phyloP scores from a whole-genome alignment of 495 filamentous ascomycete species.

The Aspergillus funiculosus region DNA sequence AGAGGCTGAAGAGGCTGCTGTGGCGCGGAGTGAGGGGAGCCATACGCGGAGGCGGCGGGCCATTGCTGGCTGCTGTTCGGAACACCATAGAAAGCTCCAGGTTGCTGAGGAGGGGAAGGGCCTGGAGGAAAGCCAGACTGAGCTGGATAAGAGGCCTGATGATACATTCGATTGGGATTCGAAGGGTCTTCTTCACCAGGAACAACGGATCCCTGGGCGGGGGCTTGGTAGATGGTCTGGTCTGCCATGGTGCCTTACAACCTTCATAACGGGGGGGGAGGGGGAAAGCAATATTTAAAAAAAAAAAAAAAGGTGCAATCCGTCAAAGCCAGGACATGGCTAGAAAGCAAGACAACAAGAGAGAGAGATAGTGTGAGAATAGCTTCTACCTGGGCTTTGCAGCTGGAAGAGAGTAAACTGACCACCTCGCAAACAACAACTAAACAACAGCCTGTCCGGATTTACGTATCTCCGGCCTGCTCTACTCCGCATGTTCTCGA shows the following conservation, averaged over 20 bases:
- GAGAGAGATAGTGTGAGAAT: not conserved
- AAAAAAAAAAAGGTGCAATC: constrained; percentile 6
- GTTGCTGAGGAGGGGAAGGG: constrained; percentile 58
- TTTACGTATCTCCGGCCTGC: constrained; percentile 30
- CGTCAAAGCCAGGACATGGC: constrained; percentile 17
- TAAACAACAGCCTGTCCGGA: constrained; percentile 27
- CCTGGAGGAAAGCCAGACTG: constrained; percentile 38
- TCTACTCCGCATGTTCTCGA: constrained; percentile 1
- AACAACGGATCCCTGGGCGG: constrained; percentile 47
- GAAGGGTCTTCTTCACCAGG: constrained; percentile 62
- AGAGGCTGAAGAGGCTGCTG: constrained; percentile 19
- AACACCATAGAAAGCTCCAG: constrained; percentile 41
- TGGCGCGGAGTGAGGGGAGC: constrained; percentile 28
- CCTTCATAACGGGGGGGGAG: constrained; percentile 14
- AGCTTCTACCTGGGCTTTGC: not conserved
- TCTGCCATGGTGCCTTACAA: constrained; percentile 57
- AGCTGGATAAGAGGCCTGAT: constrained; percentile 50
- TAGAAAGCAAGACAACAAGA: constrained; percentile 5
- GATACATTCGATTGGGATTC: constrained; percentile 51
- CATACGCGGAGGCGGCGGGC: constrained; percentile 34
- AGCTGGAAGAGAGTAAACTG: constrained; percentile 22
- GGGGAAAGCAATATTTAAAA: constrained; percentile 5
- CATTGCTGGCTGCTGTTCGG: constrained; percentile 38
- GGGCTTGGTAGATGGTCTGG: constrained; percentile 69
- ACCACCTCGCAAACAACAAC: constrained; percentile 29